Base-by-base conservation (phyloP, 768 basidiomycete genomes). In the Suillus americanus region DNA sequence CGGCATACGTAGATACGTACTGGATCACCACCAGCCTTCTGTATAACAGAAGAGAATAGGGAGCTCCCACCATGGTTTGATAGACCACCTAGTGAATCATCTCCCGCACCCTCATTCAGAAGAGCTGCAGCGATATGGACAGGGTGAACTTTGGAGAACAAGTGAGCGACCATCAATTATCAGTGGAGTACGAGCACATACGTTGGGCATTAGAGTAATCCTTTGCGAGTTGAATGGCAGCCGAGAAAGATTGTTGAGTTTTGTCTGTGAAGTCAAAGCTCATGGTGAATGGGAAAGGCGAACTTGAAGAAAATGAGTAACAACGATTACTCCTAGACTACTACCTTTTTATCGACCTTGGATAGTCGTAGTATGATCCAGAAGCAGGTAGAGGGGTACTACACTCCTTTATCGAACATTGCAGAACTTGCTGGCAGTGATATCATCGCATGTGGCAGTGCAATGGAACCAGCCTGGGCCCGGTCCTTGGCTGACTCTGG, bases 181-280 rank as follows among this genome's bases (percentile, higher is more conserved):
- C 25, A 28, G 2, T 18, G 7, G 61, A 41, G 38, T n/a, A 25
- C 41, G 38, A 28, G 76, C 76, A 69, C 77, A 69, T 76, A 90
- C 92, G 85, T 84, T 95, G 90, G 0, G 87, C 88, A 71, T 94
- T 88, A 20, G 91, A 83, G 73, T 94, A 87, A 76, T 96, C 93
- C 72, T 87, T 93, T 13, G 94, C 93, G 50, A 90, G 83, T 70
- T 94, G 92, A 62, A 93, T 75, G 2, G 94, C 89, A 59, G 86
- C 86, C 62, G 86, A 77, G 62, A 96, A 71, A 33, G 89, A 82
- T 69, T 89, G 83, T 71, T 86, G 83, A 14, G 94, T 85, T 75
- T 91, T 94, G 77, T 96, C 92, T 35, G 95, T 97, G 70, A 95
- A 91, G 12, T 96, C 90, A 66, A 91, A 79, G 77, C 86, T 86